Conservation (phyloP, 441 rosid species). For the Gossypium trilobum region DNA sequence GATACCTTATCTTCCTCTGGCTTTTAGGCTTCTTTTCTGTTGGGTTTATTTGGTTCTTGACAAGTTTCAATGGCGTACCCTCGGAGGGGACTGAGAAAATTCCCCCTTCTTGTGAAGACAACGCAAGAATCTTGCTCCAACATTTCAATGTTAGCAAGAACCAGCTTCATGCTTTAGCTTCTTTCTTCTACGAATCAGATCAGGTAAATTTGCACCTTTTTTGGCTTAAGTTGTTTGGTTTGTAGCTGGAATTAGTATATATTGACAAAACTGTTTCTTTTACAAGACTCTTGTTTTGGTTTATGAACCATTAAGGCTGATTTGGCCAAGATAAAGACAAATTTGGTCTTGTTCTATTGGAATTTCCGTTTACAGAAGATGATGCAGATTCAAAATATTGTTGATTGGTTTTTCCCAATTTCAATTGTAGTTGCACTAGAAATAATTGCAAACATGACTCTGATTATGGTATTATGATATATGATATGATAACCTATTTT, state of each 20-base stretch:
- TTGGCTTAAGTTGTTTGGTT: neutral
- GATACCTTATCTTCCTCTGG: constrained; percentile 34
- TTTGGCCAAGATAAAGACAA: constrained; percentile 6
- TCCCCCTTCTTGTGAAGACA: constrained; percentile 30
- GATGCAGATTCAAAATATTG: neutral
- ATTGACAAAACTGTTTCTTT: constrained; percentile 2
- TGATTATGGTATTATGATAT: neutral
- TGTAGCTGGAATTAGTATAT: constrained; percentile 9
- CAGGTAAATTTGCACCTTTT: constrained; percentile 38
- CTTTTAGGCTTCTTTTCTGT: constrained; percentile 30
- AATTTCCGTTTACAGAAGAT: neutral
- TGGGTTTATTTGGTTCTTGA: constrained; percentile 35
- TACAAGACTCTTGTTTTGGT: constrained; percentile 7
- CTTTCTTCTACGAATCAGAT: constrained; percentile 56
- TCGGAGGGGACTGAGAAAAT: constrained; percentile 17
- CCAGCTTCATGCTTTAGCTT: constrained; percentile 42
- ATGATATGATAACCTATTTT: neutral
- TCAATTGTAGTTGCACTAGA: constrained; percentile 2
- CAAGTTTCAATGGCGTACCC: constrained; percentile 22
- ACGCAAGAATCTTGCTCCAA: constrained; percentile 30
- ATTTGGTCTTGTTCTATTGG: constrained; percentile 9
- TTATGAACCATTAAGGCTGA: constrained; percentile 11
- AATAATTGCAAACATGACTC: neutral
- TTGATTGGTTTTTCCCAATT: neutral
- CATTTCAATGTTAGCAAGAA: constrained; percentile 41